Base-by-base conservation (phyloP, 441 rosid genomes). In the Bocquillonia castaneifolia region DNA sequence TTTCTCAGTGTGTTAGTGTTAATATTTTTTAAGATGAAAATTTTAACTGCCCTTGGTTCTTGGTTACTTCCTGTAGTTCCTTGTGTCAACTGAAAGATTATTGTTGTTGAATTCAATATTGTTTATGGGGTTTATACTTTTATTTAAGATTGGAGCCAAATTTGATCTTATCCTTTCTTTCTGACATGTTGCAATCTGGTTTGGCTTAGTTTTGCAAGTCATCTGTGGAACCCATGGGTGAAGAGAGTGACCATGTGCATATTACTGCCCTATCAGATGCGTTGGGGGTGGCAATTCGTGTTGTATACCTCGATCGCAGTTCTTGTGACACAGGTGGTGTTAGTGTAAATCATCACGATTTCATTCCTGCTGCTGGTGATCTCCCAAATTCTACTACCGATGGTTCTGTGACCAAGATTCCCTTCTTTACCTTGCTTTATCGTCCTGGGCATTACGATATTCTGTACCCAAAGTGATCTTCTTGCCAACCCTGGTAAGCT, bases 181-280 rank as follows among this genome's bases (percentile, higher is more conserved):
- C 17, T 47, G 69, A 69, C 20, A 58, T 57, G 15, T 36, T 53
- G 15, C 57, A 56, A 54, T 69, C 64, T 72, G 66, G 70, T 78
- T 45, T 81, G 77, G 47, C 13, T 47, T 80, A 94, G 99, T 94
- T 94, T 74, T 92, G 99, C 98, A 94, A 92, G 85, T 81, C 98
- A 20, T 83, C 98, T 0, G 98, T 94, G 74, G 99, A 94, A 79
- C 99, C 99, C 9, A 94, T 94, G 99, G 98, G 99, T 58, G 99
- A 94, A 81, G 98, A 92, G 85, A 94, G 99, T 25, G 99, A 94
- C 73, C 99, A 90, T 72, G 90, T 90, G 59, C 93, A 90, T 84
- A 90, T 90, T 71, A 86, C 87, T 31, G 90, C 96, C 59, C 77
- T 93, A 68, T 91, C 99, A 15, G 99, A 94, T 63, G 92, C 97